Evolutionary conservation across 2,329 filamentous ascomycete species (phyloP).

Genomic region (Akanthomyces muscarius): DNA sequence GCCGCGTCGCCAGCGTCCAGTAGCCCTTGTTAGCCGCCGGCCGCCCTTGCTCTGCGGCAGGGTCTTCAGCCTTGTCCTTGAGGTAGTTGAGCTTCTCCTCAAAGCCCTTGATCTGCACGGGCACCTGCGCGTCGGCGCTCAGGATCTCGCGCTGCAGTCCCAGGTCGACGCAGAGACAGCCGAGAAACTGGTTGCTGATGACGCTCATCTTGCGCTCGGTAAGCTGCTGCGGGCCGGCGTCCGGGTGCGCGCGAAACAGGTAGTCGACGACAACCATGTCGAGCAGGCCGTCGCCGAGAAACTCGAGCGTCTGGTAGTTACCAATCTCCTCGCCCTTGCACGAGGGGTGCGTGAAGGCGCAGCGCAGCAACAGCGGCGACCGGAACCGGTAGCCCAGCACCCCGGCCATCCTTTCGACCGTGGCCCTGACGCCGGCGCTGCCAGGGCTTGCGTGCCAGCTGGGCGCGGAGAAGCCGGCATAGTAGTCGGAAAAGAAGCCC

Average conservation of each 20-base stretch:
- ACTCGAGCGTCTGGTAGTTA: constrained; percentile 87
- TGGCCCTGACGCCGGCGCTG: constrained; percentile 62
- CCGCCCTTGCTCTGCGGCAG: constrained; percentile 22
- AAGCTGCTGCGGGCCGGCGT: constrained; percentile 89
- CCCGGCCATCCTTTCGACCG: constrained; percentile 60
- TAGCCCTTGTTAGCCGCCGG: constrained; percentile 48
- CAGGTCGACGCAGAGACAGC: constrained; percentile 72
- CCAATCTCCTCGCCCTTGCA: constrained; percentile 79
- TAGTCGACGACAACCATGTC: constrained; percentile 83
- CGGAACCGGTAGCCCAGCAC: constrained; percentile 62
- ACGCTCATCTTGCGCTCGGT: constrained; percentile 99
- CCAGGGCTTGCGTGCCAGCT: constrained; percentile 58
- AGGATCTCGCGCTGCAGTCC: constrained; percentile 73
- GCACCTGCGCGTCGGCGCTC: constrained; percentile 40
- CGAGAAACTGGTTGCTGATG: constrained; percentile 93
- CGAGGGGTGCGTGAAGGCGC: constrained; percentile 85
- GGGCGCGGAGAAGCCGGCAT: constrained; percentile 62
- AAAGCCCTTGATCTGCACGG: constrained; percentile 48
- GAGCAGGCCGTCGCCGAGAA: constrained; percentile 82
- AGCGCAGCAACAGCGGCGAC: constrained; percentile 71
- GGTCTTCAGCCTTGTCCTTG: constrained; percentile 35
- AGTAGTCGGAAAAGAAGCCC: constrained; percentile 69
- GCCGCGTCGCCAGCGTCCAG: constrained; percentile 60
- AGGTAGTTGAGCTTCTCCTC: constrained; percentile 55
- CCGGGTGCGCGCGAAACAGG: constrained; percentile 71